These are phyloP conservation scores for Flagelloscypha sp. DNA, from an alignment of 768 basidiomycete genomes.

Conservation along the genomic window DNA sequence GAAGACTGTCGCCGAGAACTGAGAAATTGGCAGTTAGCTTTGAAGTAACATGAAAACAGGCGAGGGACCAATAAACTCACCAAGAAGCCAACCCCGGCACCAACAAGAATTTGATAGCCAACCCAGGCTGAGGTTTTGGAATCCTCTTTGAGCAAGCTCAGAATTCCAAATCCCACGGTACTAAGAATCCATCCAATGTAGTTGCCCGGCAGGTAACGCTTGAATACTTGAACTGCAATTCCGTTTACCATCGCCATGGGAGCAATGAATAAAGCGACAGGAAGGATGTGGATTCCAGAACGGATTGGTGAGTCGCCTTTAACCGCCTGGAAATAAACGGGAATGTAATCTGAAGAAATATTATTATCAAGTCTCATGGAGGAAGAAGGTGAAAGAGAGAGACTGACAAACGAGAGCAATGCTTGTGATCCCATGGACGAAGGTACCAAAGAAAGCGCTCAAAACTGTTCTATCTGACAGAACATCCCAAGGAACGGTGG, in stretches of 20 bases:
- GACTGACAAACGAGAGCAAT: no score
- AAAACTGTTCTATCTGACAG: no score
- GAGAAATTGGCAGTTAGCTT: background rate
- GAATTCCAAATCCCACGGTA: conserved; percentile 28
- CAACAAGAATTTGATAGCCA: conserved; percentile 20
- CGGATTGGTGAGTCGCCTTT: conserved; percentile 27
- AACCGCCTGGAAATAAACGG: conserved; percentile 40
- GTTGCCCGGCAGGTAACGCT: conserved; percentile 27
- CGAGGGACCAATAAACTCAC: no score
- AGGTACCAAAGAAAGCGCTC: no score
- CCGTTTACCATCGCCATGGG: conserved; percentile 31
- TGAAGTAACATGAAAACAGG: background rate
- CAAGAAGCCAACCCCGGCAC: no score
- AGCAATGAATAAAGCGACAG: conserved; percentile 23
- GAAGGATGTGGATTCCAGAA: conserved; percentile 29
- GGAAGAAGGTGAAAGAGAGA: no score
- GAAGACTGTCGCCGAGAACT: conserved; percentile 31
- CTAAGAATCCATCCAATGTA: conserved; percentile 27
- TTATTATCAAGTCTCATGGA: no score
- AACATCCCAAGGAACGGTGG: no score
- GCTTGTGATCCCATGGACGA: no score
- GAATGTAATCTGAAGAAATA: no score
- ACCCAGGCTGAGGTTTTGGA: conserved; percentile 15
- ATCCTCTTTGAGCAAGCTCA: conserved; percentile 18
- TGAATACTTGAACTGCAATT: conserved; percentile 17